Base-by-base conservation (phyloP, 306 rosid genomes). In the Canavalia gladiata region DNA sequence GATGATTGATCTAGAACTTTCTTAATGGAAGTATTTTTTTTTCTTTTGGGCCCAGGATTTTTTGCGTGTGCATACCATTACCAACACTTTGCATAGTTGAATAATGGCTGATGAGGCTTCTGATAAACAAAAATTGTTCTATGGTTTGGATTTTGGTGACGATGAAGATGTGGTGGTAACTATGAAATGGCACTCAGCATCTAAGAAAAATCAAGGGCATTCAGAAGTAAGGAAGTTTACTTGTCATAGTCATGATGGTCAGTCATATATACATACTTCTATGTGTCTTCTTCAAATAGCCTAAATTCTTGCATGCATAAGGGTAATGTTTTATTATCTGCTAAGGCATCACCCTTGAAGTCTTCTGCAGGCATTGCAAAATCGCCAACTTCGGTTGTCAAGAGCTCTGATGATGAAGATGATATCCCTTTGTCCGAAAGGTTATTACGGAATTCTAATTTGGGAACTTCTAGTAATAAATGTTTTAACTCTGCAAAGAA, bases 71-170 rank as follows among this genome's bases (percentile, higher is more conserved):
- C 74, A 43, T 50, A 47, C 30, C 39, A 9, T 9, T 58, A 39
- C 72, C 51, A 18, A 49, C 34, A 74, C 72, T 35, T 72, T n/a
- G 6, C 11, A 39, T 42, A 11, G 58, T 52, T 73, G 70, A 55
- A 54, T 18, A 65, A 81, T 81, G 84, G 75, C 43, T 73, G 50
- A 29, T 54, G 72, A 73, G 69, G 69, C 59, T 54, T 81, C 80
- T 54, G 30, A 81, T 65, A 65, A 54, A 50, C 80, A 46, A 2
- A 66, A 63, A 4, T 50, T 54, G 33, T 39, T 58, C 13, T 13
- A 46, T 62, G 55, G 3, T 60, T 46, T 31, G 63, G 79, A 37
- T 31, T 34, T 8, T 60, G 65, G 35, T 4, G 54, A 29, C 57
- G 57, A 62, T 77, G 47, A 43, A 7, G 8, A 43, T 43, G 6